Conservation (phyloP, 1,284 basidiomycete species). For the Rhodotorula glutinis region DNA sequence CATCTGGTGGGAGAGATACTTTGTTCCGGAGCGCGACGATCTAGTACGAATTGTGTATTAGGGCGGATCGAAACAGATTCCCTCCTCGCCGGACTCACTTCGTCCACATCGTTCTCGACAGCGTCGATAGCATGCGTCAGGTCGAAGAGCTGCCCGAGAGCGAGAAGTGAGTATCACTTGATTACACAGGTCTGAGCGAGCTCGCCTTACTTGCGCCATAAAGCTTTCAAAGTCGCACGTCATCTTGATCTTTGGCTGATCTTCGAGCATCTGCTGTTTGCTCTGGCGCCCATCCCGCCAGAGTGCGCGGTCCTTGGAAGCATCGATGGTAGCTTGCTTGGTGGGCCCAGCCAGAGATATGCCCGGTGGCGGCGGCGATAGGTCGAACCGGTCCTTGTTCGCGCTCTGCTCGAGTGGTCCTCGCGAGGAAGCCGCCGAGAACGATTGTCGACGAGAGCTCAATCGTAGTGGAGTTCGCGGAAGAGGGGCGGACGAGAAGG, state of each 20-base stretch:
- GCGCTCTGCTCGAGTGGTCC: background rate
- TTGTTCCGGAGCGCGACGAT: conserved; percentile 30
- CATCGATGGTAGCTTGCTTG: conserved; percentile 2
- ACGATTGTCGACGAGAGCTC: background rate
- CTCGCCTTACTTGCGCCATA: conserved; percentile 15
- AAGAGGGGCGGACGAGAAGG: conserved; percentile 10
- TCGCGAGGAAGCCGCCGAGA: background rate
- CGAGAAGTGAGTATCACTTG: too few species aligned
- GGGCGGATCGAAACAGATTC: background rate
- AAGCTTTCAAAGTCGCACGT: conserved; percentile 20
- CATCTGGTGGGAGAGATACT: background rate
- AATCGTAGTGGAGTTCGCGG: background rate
- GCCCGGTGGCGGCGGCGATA: background rate
- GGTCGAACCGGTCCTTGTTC: too few species aligned
- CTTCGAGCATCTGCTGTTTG: conserved; percentile 10
- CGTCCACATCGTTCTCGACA: conserved; percentile 8
- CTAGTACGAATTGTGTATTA: too few species aligned
- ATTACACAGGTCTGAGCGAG: too few species aligned
- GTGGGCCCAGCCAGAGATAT: background rate
- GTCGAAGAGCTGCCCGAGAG: conserved; percentile 25
- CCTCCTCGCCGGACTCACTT: background rate
- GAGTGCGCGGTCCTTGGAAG: background rate
- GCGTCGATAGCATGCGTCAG: conserved; percentile 22
- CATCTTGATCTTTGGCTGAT: background rate
- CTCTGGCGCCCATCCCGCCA: conserved; percentile 22